phyloP scores from a whole-genome alignment of 192 early-diverging fungal genomes.

The Mortierella hygrophila region DNA sequence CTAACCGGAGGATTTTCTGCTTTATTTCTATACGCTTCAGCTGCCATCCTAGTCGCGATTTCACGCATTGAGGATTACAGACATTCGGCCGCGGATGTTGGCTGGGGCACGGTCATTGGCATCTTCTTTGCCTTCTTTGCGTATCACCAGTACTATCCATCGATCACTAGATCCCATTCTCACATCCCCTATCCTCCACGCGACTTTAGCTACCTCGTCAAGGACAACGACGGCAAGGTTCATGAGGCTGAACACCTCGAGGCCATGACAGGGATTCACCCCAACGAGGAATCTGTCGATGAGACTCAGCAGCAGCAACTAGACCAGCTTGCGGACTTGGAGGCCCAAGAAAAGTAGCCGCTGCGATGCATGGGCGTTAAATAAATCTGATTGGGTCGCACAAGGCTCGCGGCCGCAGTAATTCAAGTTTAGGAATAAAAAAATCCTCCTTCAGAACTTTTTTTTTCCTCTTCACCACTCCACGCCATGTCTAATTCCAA shows the following conservation, averaged over 20 bases:
- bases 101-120: constrained; percentile 72
- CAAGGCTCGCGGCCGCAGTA: neutral
- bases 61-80: constrained; percentile 74
- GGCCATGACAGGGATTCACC: constrained; percentile 30
- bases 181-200: constrained; percentile 32
- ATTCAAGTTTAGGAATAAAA: neutral
- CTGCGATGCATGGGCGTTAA: neutral
- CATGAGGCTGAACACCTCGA: constrained; percentile 25
- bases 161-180: constrained; percentile 21
- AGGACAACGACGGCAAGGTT: constrained; percentile 13
- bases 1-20: constrained; percentile 13
- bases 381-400: neutral
- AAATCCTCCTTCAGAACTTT: neutral
- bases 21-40: neutral
- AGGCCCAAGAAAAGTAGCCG: neutral
- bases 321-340: neutral
- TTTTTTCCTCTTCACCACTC: neutral
- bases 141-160: constrained; percentile 78
- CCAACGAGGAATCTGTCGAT: constrained; percentile 26
- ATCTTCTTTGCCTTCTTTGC: constrained; percentile 71
- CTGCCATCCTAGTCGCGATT: constrained; percentile 67
- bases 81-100: constrained; percentile 75
- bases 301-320: constrained; percentile 9
- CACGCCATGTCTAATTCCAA: constrained; percentile 2
- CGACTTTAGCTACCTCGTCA: constrained; percentile 33